Evolutionary conservation across 2,329 filamentous ascomycete genomes (phyloP), one percentile per base, ranked within the genome.

Genomic region (Parastagonospora avenae): DNA sequence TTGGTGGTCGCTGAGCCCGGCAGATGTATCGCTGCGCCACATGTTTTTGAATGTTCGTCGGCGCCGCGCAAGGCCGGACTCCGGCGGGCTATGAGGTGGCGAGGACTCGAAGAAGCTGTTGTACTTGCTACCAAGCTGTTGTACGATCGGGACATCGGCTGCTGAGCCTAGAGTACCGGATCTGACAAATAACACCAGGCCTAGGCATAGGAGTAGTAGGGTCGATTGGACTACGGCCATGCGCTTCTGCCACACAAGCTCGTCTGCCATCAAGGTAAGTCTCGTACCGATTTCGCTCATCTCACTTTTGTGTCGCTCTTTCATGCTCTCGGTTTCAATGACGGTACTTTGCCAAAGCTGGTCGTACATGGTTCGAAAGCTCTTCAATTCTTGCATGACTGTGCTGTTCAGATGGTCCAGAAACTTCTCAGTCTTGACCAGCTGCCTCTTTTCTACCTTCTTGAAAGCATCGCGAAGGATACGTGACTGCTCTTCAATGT

Each of bases 301-400:
- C 68, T 97, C 92, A 48, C 86, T 83, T 66, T 92, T 86, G 12
- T 90, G 90, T 61, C 91, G 87, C 67, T 96, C 89, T 36, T 91
- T 87, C 72, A 97, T 93, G 36, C 86, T 87, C 70, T 97, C 92
- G 11, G 97, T 84, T 28, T 95, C 92, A 48, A 96, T 87, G 16
- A 97, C 88, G 9, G 95, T 97, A 15, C 90, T 93, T 74, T 96
- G 92, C 92, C 93, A 97, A 10, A 97, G 86, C 67, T 97, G 91
- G 68, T 97, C 93, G 72, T 97, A 97, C 71, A 97, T 90, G 51
- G 87, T 85, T 45, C 91, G 85, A 42, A 72, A 72, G 24, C 61
- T 62, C 51, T 69, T 69, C n/a, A 72, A 54, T 72, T 99, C 94
- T 12, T 84, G 82, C 33, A 96, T 82, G 1, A 97, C 91, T 0